Evolutionary conservation across 306 rosid genomes (phyloP), one percentile per base, ranked within the genome.

Genomic region (Rosa chinensis): DNA sequence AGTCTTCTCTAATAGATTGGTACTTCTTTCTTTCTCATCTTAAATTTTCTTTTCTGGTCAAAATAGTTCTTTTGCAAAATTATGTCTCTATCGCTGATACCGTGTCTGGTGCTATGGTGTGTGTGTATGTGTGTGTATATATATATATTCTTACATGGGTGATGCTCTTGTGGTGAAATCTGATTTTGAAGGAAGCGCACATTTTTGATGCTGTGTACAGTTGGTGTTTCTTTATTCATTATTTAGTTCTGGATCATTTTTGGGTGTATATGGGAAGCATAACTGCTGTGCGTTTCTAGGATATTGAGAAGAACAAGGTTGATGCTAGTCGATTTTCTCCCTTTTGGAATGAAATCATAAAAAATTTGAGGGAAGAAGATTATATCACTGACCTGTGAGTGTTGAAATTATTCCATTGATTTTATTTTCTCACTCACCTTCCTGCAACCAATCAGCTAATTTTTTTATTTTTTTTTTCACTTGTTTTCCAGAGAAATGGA

Each of bases 311-410:
- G 73, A 79, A 77, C 73, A 94, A 88, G 90, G 81, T 89, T 66
- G 93, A 94, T 84, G 97, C 99, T 86, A 85, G 89, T 53, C 93
- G 84, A 67, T 94, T 94, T 79, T 86, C 95, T 68, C 99, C 99
- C 13, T 90, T 91, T 86, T 94, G 99, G 99, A 92, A 94, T 86
- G 99, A 94, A 82, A 92, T 94, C 75, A 70, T 92, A 66, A 82
- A 82, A 80, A 92, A 85, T 84, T 85, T 94, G n/a, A 87, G 99
- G 85, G 97, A 94, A 86, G 99, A 94, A 83, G 99, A 94, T 80
- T 94, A 94, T 74, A 82, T 94, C 66, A 89, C 95, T 56, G 86
- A 89, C 89, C 82, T 89, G 99, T 94, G 84, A 94, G 99, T 88
- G 23, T 63, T 71, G 25, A n/a, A 62, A 37, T 66, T 35, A 43